Evolutionary conservation across 1,284 basidiomycete species (phyloP).

Genomic region (Trichosporon asahii): DNA sequence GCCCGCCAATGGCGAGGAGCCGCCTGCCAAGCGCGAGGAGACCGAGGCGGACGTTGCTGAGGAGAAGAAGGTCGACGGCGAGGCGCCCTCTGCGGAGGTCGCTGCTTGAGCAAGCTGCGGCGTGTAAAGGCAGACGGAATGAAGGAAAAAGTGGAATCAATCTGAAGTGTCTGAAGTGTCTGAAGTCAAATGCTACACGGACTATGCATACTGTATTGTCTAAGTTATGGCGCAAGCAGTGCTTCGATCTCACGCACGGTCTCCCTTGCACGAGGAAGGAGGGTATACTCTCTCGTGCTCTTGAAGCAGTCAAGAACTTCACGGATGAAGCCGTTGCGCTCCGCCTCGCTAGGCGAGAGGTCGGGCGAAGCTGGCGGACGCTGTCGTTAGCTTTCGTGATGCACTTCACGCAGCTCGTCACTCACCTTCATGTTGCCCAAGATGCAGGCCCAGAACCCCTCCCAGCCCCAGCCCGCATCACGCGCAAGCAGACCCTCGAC

Average conservation of each 20-base stretch:
- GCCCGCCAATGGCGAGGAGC: conserved; percentile 6
- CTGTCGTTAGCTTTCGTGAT: conserved; percentile 24
- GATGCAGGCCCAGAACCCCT: conserved; percentile 47
- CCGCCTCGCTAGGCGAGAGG: conserved; percentile 25
- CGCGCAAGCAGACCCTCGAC: conserved; percentile 53
- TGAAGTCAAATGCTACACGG: background rate
- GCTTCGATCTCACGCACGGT: conserved; percentile 30
- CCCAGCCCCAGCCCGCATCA: conserved; percentile 56
- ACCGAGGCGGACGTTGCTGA: background rate
- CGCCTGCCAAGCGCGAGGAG: conserved; percentile 7
- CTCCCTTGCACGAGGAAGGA: conserved; percentile 26
- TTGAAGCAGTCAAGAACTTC: conserved; percentile 32
- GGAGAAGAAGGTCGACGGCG: background rate
- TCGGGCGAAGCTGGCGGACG: conserved; percentile 26
- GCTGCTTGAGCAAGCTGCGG: background rate
- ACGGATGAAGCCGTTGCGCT: conserved; percentile 29
- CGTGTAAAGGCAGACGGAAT: too few relatives aligned
- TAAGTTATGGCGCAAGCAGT: conserved; percentile 7
- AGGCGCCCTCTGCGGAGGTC: background rate
- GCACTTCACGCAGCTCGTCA: too few relatives aligned
- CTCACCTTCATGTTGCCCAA: conserved; percentile 39
- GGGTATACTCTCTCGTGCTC: conserved; percentile 29
- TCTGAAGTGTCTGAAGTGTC: conserved; percentile 1
- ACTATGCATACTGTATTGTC: conserved; percentile 4
- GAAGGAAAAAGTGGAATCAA: background rate